A percentile compares a stretch with the other conserved stretches of the same genome.
These are phyloP conservation scores for Friedmanniomyces endolithicus DNA, from an alignment of 495 filamentous ascomycete species.

Conservation along the genomic window DNA sequence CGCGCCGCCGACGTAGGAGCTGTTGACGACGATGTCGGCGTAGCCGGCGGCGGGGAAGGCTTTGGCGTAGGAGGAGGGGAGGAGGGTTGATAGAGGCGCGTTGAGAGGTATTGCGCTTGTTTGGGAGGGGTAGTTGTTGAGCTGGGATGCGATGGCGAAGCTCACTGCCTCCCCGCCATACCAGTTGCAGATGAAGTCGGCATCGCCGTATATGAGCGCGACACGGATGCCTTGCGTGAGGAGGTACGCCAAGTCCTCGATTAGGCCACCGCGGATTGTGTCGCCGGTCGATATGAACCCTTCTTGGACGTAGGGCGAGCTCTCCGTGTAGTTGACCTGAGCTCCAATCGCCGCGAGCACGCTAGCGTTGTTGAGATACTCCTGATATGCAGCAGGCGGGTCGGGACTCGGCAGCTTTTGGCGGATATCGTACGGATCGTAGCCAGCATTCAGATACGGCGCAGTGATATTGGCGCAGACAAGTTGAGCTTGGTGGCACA, in stretches of 20 bases:
- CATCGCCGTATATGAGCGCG: constrained; percentile 30
- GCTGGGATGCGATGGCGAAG: constrained; percentile 17
- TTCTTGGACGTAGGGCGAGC: constrained; percentile 17
- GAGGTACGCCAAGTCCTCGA: constrained; percentile 25
- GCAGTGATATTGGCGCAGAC: constrained; percentile 12
- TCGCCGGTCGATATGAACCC: constrained; percentile 26
- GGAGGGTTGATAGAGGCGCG: not conserved
- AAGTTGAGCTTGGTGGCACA: constrained; percentile 20
- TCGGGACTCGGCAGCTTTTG: constrained; percentile 18
- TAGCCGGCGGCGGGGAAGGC: constrained; percentile 37
- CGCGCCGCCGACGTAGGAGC: constrained; percentile 28
- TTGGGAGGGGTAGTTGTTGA: not conserved
- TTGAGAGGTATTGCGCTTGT: not conserved
- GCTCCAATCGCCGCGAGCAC: constrained; percentile 29
- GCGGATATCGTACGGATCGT: constrained; percentile 28
- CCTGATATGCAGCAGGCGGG: constrained; percentile 24
- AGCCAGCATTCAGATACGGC: not conserved
- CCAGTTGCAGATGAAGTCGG: constrained; percentile 33
- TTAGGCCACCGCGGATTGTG: constrained; percentile 21
- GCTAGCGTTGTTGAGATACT: constrained; percentile 28
- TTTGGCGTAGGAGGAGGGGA: constrained; percentile 36
- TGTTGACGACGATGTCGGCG: constrained; percentile 42
- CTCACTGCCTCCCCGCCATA: constrained; percentile 29
- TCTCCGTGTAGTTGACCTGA: constrained; percentile 27
- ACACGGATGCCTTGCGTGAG: constrained; percentile 25